Evolutionary conservation across 108 stramenopile species (phyloP), one percentile per base, ranked within the genome.

Genomic region (Skeletonema tropicum): DNA sequence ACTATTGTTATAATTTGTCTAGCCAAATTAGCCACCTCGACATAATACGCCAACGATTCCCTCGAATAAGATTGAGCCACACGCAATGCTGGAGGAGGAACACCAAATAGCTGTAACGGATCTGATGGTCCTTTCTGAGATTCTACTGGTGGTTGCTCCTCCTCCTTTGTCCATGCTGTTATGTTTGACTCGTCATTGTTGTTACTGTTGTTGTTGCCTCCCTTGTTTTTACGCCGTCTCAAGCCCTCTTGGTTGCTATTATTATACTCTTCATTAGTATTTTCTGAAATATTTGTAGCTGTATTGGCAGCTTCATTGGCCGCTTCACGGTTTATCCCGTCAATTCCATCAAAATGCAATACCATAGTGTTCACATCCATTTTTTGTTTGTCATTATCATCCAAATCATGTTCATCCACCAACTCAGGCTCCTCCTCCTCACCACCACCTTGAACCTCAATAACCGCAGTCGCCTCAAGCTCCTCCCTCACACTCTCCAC

Each of bases 11-110:
- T 49, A 13, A 83, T 80, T 32, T 83, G 57, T 57, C 42, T 64
- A 0, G 74, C 83, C 66, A 83, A 57, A 71, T 83, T 83, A 3
- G 83, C 83, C 29, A 66, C 74, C 60, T 80, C 83, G 11, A 83
- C 83, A 42, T 83, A 83, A 55, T 80, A 66, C 12, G 76, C 78
- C 59, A 83, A 13, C 9, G 83, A 74, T 57, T 59, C 63, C 15
- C 83, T 65, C 42, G 83, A 70, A 45, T 75, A 31, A 35, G 70
- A 39, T 57, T 84, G 83, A 13, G 83, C 83, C 4, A 67, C 60
- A 41, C 79, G 59, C n/a, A 84, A 60, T 36, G 79, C 75, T 30
- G 83, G 75, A 39, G 83, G 83, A 0, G 79, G 83, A 23, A 76
- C 79, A 6, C 83, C 83, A 59, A 84, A 84, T 14, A 84, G 62